Conservation (phyloP, 768 basidiomycete species). For the Boletus eberwhitei region DNA sequence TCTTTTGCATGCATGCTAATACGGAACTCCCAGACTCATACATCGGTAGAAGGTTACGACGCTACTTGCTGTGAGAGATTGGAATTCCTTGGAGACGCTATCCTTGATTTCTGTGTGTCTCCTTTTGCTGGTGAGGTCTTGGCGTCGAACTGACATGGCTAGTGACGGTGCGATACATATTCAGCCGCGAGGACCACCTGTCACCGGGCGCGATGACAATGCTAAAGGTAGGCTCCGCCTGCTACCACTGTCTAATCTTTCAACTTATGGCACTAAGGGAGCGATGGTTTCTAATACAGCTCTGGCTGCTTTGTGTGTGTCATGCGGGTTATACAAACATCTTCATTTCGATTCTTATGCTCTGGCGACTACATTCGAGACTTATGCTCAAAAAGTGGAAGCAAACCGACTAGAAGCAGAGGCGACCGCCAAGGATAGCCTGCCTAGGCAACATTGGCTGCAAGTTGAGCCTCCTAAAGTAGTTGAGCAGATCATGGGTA, state of each 20-base stretch:
- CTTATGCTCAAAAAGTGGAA: constrained; percentile 50
- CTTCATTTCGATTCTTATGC: constrained; percentile 56
- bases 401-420: constrained; percentile 46
- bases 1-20: constrained; percentile 7
- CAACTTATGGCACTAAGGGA: constrained; percentile 42
- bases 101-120: constrained; percentile 74
- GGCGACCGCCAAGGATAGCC: constrained; percentile 47
- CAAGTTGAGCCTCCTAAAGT: constrained; percentile 79
- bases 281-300: constrained; percentile 85
- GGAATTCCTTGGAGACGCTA: constrained; percentile 84
- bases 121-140: not conserved
- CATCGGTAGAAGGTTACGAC: constrained; percentile 54
- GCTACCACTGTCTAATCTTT: not conserved
- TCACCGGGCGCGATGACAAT: constrained; percentile 77
- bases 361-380: constrained; percentile 47
- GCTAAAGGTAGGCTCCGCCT: constrained; percentile 53
- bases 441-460: constrained; percentile 73
- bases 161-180: constrained; percentile 78
- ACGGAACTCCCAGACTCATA: constrained; percentile 54
- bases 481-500: constrained; percentile 6
- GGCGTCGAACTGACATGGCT: constrained; percentile 1
- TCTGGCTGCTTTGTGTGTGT: constrained; percentile 73
- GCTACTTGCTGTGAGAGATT: constrained; percentile 67
- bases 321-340: constrained; percentile 60
- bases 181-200: constrained; percentile 55